A percentile compares a stretch with the other conserved stretches of the same genome.
phyloP scores from a whole-genome alignment of 2,329 filamentous ascomycete genomes.

The Helotiales sp. region DNA sequence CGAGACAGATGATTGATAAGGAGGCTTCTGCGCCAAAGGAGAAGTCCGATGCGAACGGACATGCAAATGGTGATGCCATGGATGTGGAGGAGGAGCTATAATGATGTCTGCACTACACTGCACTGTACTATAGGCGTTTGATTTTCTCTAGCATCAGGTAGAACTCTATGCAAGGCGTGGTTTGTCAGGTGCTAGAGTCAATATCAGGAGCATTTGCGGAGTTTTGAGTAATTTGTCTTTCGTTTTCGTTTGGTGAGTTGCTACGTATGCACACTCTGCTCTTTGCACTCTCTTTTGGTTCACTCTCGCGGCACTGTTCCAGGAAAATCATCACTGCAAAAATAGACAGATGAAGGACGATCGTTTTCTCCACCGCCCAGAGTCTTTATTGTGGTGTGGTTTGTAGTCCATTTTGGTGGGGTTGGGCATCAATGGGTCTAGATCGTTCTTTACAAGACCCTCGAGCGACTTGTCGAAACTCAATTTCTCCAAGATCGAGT shows the following conservation, averaged over 20 bases:
- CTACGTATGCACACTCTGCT: not conserved
- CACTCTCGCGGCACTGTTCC: not conserved
- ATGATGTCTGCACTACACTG: constrained; percentile 53
- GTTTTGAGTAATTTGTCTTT: not conserved
- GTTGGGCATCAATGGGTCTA: not conserved
- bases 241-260: not conserved
- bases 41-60: constrained; percentile 56
- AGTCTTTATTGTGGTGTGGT: not conserved
- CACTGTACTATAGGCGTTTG: constrained; percentile 45
- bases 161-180: constrained; percentile 28
- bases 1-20: constrained; percentile 99
- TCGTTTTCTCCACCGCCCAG: not conserved
- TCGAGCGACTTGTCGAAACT: not conserved
- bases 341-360: not conserved
- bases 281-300: not conserved
- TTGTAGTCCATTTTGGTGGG: not conserved
- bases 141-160: constrained; percentile 31
- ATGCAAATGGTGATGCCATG: constrained; percentile 40
- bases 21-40: constrained; percentile 89
- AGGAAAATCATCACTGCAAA: not conserved
- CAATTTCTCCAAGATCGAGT: not conserved
- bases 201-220: constrained; percentile 18
- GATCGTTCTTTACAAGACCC: not conserved
- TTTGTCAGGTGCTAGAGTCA: constrained; percentile 26
- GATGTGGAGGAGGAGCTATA: constrained; percentile 44